A percentile compares a stretch with the other conserved stretches of the same genome.
Conservation (phyloP, 1,284 basidiomycete genomes). For the Tilletia setariae region DNA sequence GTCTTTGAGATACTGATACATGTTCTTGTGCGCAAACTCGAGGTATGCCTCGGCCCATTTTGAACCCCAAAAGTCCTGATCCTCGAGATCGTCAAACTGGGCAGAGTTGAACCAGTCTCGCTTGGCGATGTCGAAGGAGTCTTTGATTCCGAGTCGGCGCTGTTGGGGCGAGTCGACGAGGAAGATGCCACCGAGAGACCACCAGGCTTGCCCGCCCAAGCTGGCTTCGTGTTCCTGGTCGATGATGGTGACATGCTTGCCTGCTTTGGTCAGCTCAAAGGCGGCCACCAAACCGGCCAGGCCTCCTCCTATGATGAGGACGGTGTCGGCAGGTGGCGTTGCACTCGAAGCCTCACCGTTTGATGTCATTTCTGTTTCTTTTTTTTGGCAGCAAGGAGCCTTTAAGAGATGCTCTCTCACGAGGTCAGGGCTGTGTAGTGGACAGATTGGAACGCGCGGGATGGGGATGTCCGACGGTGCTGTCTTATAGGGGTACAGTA, state of each 20-base stretch:
- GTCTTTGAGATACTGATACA: constrained; percentile 21
- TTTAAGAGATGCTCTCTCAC: too few relatives aligned
- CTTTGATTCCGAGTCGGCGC: constrained; percentile 24
- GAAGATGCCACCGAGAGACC: constrained; percentile 29
- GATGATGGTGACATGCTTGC: constrained; percentile 24
- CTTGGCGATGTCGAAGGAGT: constrained; percentile 22
- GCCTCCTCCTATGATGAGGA: constrained; percentile 25
- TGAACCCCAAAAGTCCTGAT: constrained; percentile 22
- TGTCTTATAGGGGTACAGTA: too few relatives aligned
- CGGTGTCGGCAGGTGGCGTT: constrained; percentile 14
- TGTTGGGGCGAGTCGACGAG: constrained; percentile 25
- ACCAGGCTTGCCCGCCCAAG: constrained; percentile 26
- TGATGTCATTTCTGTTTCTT: too few relatives aligned
- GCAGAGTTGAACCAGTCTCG: constrained; percentile 26
- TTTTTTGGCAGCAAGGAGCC: too few relatives aligned
- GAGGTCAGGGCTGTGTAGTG: too few relatives aligned
- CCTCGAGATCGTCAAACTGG: constrained; percentile 19
- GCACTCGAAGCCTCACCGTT: too few relatives aligned
- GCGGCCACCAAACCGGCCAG: constrained; percentile 25
- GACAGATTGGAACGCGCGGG: too few relatives aligned
- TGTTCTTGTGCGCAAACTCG: constrained; percentile 19
- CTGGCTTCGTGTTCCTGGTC: constrained; percentile 23
- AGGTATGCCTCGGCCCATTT: constrained; percentile 25
- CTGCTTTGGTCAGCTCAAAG: constrained; percentile 23
- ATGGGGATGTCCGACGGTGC: too few relatives aligned